These are phyloP conservation scores for Hypoxylon lienhwacheense DNA, from an alignment of 495 filamentous ascomycete species.

Conservation along the genomic window DNA sequence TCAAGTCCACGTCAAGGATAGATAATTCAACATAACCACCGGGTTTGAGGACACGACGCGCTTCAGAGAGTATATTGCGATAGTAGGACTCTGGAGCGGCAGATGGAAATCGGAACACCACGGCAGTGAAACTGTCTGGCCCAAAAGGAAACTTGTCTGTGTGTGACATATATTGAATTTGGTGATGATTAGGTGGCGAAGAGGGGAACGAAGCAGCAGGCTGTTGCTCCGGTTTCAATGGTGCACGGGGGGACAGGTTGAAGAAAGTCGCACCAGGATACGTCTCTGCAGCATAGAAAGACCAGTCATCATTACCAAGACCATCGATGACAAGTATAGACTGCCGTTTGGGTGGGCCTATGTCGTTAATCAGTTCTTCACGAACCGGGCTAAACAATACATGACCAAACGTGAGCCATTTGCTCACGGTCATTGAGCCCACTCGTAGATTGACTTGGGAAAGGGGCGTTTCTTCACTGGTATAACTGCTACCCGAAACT, in stretches of 20 bases:
- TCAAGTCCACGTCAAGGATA: slow-evolving; percentile 80
- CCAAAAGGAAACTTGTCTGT: slow-evolving; percentile 81
- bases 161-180: slow-evolving; percentile 71
- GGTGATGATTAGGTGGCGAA: slow-evolving; percentile 81
- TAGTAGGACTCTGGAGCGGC: slow-evolving; percentile 74
- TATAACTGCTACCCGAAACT: slow-evolving; percentile 50
- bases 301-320: slow-evolving; percentile 87
- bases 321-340: slow-evolving; percentile 90
- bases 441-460: slow-evolving; percentile 82
- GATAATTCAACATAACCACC: slow-evolving; percentile 88
- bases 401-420: slow-evolving; percentile 92
- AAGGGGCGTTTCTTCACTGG: slow-evolving; percentile 57
- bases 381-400: slow-evolving; percentile 94
- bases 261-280: slow-evolving; percentile 86
- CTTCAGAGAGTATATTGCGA: slow-evolving; percentile 79
- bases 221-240: slow-evolving; percentile 41
- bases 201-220: slow-evolving; percentile 49
- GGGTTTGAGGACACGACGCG: slow-evolving; percentile 85
- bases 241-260: slow-evolving; percentile 66
- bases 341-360: slow-evolving; percentile 53
- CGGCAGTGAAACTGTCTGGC: slow-evolving; percentile 77
- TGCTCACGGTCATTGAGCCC: slow-evolving; percentile 64
- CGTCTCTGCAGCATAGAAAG: slow-evolving; percentile 91
- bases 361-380: slow-evolving; percentile 63
- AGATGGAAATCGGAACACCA: slow-evolving; percentile 86